phyloP scores from a whole-genome alignment of 1,284 basidiomycete genomes.

The Pholiota adiposa region DNA sequence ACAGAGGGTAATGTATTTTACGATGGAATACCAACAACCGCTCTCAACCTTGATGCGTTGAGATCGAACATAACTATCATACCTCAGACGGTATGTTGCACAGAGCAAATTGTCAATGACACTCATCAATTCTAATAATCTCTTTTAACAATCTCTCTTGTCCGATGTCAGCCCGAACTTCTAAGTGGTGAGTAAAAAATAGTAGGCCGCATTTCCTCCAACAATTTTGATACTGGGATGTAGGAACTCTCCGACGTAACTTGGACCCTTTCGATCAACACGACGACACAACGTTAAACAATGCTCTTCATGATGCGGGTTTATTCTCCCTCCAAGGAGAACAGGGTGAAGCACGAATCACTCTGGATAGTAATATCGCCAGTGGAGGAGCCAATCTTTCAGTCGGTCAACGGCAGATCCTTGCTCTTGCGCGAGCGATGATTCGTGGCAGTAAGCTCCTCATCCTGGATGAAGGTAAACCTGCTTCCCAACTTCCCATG shows the following conservation, averaged over 20 bases:
- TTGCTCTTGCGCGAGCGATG: constrained; percentile 58
- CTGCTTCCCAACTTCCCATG: too few species aligned
- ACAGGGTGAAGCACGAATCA: constrained; percentile 50
- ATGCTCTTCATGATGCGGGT: constrained; percentile 58
- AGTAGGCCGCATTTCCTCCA: too few species aligned
- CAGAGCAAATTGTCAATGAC: too few species aligned
- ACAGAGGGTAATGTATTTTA: constrained; percentile 62
- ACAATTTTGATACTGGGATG: too few species aligned
- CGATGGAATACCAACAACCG: constrained; percentile 49
- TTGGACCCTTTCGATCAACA: constrained; percentile 51
- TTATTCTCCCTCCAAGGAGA: constrained; percentile 49
- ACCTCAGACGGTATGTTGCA: constrained; percentile 47
- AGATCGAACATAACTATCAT: constrained; percentile 68
- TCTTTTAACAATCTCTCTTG: too few species aligned
- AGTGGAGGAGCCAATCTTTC: constrained; percentile 52
- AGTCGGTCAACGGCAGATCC: constrained; percentile 72
- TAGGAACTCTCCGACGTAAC: constrained; percentile 15
- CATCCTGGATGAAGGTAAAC: constrained; percentile 55
- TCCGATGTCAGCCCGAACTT: constrained; percentile 9
- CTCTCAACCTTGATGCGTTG: constrained; percentile 67
- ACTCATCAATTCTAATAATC: too few species aligned
- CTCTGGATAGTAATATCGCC: constrained; percentile 55
- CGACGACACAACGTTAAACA: constrained; percentile 65
- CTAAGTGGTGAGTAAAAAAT: constrained; percentile 24
- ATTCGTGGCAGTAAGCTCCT: constrained; percentile 50